Evolutionary conservation across 208 protist species (phyloP), one percentile per base, ranked within the genome.

Genomic region (Acanthamoeba quina): DNA sequence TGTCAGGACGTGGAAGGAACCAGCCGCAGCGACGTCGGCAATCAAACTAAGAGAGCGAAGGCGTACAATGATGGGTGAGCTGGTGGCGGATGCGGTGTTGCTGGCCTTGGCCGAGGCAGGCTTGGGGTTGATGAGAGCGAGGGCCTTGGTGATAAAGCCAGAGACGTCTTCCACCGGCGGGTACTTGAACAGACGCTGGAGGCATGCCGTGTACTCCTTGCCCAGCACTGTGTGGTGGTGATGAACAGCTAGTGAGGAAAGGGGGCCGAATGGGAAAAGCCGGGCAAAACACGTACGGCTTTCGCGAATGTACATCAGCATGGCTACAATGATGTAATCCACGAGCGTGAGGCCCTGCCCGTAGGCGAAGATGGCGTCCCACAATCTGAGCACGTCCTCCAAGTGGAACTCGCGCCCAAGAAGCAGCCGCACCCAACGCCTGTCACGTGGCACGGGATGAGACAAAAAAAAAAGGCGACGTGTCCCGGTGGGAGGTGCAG

Each of bases 361-460:
- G 93, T 97, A 97, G 9, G 95, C 94, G 86, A 98, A 96, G 21
- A 98, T 85, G 80, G 78, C 88, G 62, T 98, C 97, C 97, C 97
- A 98, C n/a, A 98, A 66, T 21, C 52, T 68, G 24, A 98, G 76
- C 31, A 97, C 93, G 78, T 98, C 97, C 31, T 96, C 94, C 6
- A 98, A 85, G 82, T 98, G 96, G 86, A 98, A 98, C 86, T 98
- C 97, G 64, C 97, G 96, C 5, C 96, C 96, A 80, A 98, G 96
- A 24, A 98, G 72, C 34, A 98, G 88, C 19, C 97, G 83, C 47
- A 98, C 94, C 97, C 96, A 98, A 37, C 97, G 96, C 19, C 96
- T 96, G 34, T 0, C 31, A 1, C 52, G 52, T 56, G 13, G 15
- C 13, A 56, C 15, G n/a, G 3, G 37, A 41, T 41, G 3, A 41